Percentiles rank a stretch among this genome's conserved stretches.
These are phyloP conservation scores for Vaccinium vitisidaea DNA, from an alignment of 148 eudicot genomes.

Conservation along the genomic window DNA sequence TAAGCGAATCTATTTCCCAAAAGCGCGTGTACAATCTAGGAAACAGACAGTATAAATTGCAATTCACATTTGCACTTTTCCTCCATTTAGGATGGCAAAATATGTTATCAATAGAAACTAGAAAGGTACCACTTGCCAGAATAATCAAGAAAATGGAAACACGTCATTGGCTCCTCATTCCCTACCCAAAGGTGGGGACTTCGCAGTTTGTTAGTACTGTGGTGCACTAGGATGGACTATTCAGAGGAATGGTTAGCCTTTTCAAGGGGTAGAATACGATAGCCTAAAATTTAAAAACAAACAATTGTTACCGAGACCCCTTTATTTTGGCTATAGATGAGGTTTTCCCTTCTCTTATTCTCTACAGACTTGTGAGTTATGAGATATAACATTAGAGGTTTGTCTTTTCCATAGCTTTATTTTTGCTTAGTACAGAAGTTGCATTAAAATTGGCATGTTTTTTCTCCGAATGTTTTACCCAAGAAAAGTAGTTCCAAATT, in stretches of 20 bases:
- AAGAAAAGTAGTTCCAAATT: background rate
- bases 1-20: background rate
- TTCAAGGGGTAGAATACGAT: background rate
- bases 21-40: background rate
- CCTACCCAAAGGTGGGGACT: background rate
- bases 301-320: background rate
- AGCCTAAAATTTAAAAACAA: background rate
- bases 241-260: background rate
- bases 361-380: background rate
- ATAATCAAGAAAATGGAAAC: background rate
- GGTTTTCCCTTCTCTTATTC: background rate
- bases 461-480: background rate
- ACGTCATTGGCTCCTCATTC: background rate
- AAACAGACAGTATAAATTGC: background rate
- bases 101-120: background rate
- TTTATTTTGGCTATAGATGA: background rate
- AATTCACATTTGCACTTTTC: background rate
- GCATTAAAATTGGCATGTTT: background rate
- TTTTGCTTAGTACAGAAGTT: background rate
- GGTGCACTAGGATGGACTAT: background rate
- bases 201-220: background rate
- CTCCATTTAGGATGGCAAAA: background rate
- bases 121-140: background rate
- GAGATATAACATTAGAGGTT: background rate
- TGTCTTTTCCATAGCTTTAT: background rate